Base-by-base conservation (phyloP, 352 stramenopile genomes). In the Blastocystis sp. region DNA sequence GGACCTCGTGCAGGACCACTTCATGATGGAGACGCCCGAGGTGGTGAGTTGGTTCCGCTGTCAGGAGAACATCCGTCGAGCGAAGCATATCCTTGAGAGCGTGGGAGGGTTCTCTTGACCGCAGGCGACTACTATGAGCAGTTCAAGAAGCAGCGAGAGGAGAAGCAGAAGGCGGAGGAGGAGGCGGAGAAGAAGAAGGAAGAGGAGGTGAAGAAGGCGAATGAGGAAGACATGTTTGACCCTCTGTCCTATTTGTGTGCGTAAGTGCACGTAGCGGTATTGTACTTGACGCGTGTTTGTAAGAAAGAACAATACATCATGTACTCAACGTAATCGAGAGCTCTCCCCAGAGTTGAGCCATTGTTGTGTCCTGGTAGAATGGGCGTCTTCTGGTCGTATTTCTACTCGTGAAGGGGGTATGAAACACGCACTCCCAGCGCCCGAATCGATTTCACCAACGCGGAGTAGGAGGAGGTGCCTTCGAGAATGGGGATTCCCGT, bases 11-110 rank as follows among this genome's bases (percentile, higher is more conserved):
- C 62, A 76, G 41, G 78, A 88, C 31, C 31, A 9, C 59, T 88
- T 77, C 78, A 78, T 88, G 65, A 88, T 88, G 78, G 65, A 88
- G 19, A 79, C 59, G n/a, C 62, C 65, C 13, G 78, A 88, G 41
- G 78, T 88, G 59, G 65, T 78, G 45, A 88, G 65, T n/a, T 88
- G 78, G 78, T 88, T 88, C 62, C 62, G 65, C 39, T 88, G 78
- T 29, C 65, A 74, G 37, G 78, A 88, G 65, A 33, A 77, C 51
- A 88, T 88, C 33, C 78, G 78, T 35, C 33, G 59, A 6, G 59
- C 60, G 16, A 88, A 88, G 35, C 78, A 78, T 88, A 88, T 88
- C 78, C 65, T 65, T 77, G 12, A 33, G 16, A 80, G 33, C n/a
- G 19, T 19, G 6, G 24, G 10, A 6, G 31, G 13, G 29, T 3